Conservation (phyloP, 331 rosid genomes). For the Phaseolus coccineus region DNA sequence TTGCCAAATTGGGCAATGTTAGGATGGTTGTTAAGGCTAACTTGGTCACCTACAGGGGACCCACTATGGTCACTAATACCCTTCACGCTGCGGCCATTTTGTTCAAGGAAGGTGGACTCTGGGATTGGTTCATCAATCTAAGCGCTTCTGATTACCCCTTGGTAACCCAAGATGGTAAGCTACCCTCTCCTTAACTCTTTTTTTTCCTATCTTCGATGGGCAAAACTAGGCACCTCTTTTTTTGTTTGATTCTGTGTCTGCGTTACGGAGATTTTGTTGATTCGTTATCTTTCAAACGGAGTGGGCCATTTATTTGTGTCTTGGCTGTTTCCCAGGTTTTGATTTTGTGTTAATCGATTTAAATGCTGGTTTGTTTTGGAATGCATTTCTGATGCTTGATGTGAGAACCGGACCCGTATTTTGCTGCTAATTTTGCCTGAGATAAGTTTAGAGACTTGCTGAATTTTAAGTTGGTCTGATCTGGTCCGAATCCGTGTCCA, state of each 20-base stretch:
- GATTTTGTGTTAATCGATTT: background rate
- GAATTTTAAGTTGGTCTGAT: conserved; percentile 26
- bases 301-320: no score
- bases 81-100: conserved; percentile 93
- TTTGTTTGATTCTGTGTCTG: background rate
- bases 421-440: conserved; percentile 33
- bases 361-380: conserved; percentile 30
- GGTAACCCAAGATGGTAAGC: conserved; percentile 90
- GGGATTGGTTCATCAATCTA: conserved; percentile 98
- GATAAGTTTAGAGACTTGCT: background rate
- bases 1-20: conserved; percentile 73
- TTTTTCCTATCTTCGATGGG: conserved; percentile 10
- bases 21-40: conserved; percentile 81
- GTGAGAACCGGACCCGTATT: background rate
- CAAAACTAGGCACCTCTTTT: background rate
- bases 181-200: background rate
- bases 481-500: conserved; percentile 29
- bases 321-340: background rate
- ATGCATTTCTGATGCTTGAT: conserved; percentile 6
- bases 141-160: conserved; percentile 96
- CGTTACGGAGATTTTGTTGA: conserved; percentile 1
- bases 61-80: conserved; percentile 90
- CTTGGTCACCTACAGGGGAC: conserved; percentile 93
- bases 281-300: background rate
- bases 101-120: conserved; percentile 83